Base-by-base conservation (phyloP, 2,329 filamentous ascomycete genomes). In the Beauveria scarabaeidicola region DNA sequence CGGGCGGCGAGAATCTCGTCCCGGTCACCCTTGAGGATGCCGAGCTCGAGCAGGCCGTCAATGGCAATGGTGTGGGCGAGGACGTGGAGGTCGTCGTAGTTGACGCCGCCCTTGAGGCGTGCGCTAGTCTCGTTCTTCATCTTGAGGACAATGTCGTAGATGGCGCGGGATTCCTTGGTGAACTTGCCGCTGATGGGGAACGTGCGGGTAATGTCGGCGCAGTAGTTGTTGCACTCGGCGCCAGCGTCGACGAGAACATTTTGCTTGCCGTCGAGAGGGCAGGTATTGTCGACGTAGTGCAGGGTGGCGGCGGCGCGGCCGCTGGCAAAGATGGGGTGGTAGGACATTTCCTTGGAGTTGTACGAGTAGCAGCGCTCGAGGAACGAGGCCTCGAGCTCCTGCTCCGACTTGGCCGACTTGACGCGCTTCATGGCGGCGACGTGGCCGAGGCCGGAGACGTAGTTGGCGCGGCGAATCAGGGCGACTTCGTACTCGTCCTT, bases 221-320 rank as follows among this genome's bases (percentile, higher is more conserved):
- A 86, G 67, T 92, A 91, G 72, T 85, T 88, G 58, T 82, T 72
- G 80, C 83, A 90, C 72, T 91, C 89, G 32, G 81, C 86, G 23
- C 91, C 93, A 3, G 91, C 92, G 69, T 97, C 93, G 21, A 97
- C 76, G 60, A 96, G 81, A 56, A 97, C 74, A 66, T 95, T 87
- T 58, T 90, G 83, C 74, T 93, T 91, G 47, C 84, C 84, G 1
- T 75, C 74, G 40, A 93, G 75, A 0, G 85, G 79, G 68, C 87
- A 80, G 64, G 91, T 79, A 71, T 96, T 96, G 68, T 87, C 83
- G 25, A 91, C 84, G 67, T 97, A 97, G 75, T 97, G 93, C 38
- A 97, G 80, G 1, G 90, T 94, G 5, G 91, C 90, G 0, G 89
- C 92, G 17, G 89, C 87, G 5, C 85, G 81, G 11, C 93, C 93